Evolutionary conservation across 305 asterid species (phyloP), one percentile per base, ranked within the genome.

Genomic region (Plantago lanceolata): DNA sequence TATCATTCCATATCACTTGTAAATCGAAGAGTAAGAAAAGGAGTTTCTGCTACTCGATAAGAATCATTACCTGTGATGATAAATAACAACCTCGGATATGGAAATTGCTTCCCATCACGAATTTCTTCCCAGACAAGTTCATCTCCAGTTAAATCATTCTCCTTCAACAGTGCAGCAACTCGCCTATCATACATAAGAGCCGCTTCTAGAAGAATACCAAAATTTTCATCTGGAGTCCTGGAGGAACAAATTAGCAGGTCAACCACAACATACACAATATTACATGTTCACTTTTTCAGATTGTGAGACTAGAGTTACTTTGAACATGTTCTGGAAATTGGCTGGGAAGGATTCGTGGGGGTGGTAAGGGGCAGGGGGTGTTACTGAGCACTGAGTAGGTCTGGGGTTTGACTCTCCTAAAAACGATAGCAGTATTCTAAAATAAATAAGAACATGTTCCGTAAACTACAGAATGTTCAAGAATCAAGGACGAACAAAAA

Each of bases 201-300:
- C 33, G 97, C 98, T 79, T 89, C 98, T 66, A 93, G 75, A 72
- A 93, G 90, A 73, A 89, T 89, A 69, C 88, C 78, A 64, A 93
- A 89, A 71, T 93, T 96, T 81, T 93, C 98, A 77, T 93, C 96
- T n/a, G 94, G 92, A 61, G 97, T 93, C 98, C 97, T 93, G 79
- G 68, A 63, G 71, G 64, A 59, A 71, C 49, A 7, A 18, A 37
- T 62, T 19, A 45, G 64, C 56, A 67, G 35, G 28, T 53, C 28
- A 24, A 24, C 28, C 28, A 48, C 45, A 64, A 52, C 24, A 63
- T 61, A 52, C 19, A 29, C 26, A 24, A 57, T 44, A 12, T 14
- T 52, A 28, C 57, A 37, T 26, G 66, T 8, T 40, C 19, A 54
- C 33, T 33, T 50, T 52, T 50, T 61, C 15, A 45, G 60, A 26